Conservation (phyloP, 2,329 filamentous ascomycete genomes). For the Hypoxylon sp. region DNA sequence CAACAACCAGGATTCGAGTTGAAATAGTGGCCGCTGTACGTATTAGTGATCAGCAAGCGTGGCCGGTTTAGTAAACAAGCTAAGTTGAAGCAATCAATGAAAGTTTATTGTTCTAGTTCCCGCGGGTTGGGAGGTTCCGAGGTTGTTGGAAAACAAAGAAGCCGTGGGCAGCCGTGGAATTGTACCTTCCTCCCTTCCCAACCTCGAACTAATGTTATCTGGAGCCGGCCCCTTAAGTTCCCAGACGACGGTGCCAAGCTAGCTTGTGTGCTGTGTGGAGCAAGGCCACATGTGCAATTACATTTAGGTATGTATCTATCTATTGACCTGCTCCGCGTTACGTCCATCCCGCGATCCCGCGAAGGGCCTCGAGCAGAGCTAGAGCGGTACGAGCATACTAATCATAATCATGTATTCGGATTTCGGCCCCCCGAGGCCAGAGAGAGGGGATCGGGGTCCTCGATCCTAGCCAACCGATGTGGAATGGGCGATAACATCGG, state of each 20-base stretch:
- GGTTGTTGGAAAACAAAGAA: conserved; percentile 31
- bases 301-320: no score
- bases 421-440: background rate
- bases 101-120: conserved; percentile 9
- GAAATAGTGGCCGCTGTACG: background rate
- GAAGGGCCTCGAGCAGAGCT: no score
- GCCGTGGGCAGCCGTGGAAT: conserved; percentile 25
- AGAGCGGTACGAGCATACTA: background rate
- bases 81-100: conserved; percentile 1
- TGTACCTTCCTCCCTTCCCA: background rate
- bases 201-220: conserved; percentile 2
- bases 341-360: background rate
- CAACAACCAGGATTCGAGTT: background rate
- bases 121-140: conserved; percentile 34
- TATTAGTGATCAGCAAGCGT: background rate
- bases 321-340: conserved; percentile 7
- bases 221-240: conserved; percentile 13
- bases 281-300: no score
- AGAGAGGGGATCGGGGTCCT: conserved; percentile 11
- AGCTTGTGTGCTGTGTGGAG: conserved; percentile 10
- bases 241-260: background rate
- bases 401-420: background rate
- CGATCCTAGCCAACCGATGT: conserved; percentile 1
- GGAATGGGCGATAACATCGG: background rate
- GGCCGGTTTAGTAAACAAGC: background rate